A percentile compares a stretch with the other conserved stretches of the same genome.
These are phyloP conservation scores for Penicillium sp. DNA, from an alignment of 2,329 filamentous ascomycete species.

Conservation along the genomic window DNA sequence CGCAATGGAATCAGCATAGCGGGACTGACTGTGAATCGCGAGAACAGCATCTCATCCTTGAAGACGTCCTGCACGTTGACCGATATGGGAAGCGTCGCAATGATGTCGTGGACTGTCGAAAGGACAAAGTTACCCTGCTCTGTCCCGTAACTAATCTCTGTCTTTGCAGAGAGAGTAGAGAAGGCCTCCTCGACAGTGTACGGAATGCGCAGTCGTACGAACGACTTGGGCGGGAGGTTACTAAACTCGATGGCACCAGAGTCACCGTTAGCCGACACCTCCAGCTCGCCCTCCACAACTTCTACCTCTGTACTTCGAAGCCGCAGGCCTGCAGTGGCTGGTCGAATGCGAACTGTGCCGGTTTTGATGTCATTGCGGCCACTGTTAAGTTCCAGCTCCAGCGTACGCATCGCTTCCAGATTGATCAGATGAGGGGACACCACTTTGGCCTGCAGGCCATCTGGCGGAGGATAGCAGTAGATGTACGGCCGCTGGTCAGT, in stretches of 20 bases:
- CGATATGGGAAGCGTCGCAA: slow-evolving; percentile 74
- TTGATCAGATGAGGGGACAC: slow-evolving; percentile 66
- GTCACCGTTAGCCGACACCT: slow-evolving; percentile 41
- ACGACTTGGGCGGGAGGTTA: slow-evolving; percentile 28
- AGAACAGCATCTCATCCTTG: slow-evolving; percentile 75
- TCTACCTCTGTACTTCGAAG: slow-evolving; percentile 52
- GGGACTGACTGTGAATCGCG: slow-evolving; percentile 84
- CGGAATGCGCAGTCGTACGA: slow-evolving; percentile 57
- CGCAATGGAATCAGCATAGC: slow-evolving; percentile 70
- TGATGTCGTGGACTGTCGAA: slow-evolving; percentile 58
- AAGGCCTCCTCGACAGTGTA: slow-evolving; percentile 80
- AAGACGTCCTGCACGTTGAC: slow-evolving; percentile 98
- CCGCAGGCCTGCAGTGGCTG: slow-evolving; percentile 58
- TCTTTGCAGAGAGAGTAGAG: slow-evolving; percentile 63
- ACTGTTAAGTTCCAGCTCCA: slow-evolving; percentile 68
- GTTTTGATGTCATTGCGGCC: slow-evolving; percentile 65
- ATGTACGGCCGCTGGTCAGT: slow-evolving; percentile 57
- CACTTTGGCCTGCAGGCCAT: slow-evolving; percentile 65
- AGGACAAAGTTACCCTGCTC: slow-evolving; percentile 62
- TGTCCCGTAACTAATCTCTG: slow-evolving; percentile 73
- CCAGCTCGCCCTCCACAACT: slow-evolving; percentile 40
- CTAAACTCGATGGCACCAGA: slow-evolving; percentile 47
- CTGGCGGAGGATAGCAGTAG: slow-evolving; percentile 66
- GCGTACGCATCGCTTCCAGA: slow-evolving; percentile 70
- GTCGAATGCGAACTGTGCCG: slow-evolving; percentile 51